phyloP scores from a whole-genome alignment of 225 moss, liverwort and hornwort species.

The Antitrichia curtipendula region DNA sequence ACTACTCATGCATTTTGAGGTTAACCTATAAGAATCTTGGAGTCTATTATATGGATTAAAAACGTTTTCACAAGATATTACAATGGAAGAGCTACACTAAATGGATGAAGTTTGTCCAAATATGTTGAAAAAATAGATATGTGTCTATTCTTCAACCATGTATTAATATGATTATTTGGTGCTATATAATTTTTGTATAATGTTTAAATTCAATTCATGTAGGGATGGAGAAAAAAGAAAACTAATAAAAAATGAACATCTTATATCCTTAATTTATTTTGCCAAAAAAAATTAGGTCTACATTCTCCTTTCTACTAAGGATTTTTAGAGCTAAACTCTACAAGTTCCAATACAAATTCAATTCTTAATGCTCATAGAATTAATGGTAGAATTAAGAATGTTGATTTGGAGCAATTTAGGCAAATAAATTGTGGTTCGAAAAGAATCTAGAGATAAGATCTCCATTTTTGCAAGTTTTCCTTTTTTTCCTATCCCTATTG shows the following conservation, averaged over 20 bases:
- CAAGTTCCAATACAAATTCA: background rate
- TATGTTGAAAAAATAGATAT: background rate
- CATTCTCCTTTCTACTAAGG: background rate
- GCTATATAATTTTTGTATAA: background rate
- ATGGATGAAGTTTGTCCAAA: background rate
- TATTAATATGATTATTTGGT: background rate
- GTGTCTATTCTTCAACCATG: background rate
- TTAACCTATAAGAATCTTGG: no score
- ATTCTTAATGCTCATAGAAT: background rate
- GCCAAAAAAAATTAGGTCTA: no score
- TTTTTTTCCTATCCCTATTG: background rate
- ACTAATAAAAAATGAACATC: background rate
- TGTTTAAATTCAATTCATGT: no score
- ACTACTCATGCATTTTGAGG: background rate
- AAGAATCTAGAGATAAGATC: background rate
- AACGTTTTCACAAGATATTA: no score
- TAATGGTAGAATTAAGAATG: background rate
- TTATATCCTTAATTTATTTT: background rate
- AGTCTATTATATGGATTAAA: fast-evolving
- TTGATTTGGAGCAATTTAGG: background rate
- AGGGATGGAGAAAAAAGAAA: fast-evolving
- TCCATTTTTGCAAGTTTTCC: no score
- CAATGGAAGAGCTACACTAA: fast-evolving
- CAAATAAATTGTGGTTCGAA: background rate
- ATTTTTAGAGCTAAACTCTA: background rate